phyloP scores from a whole-genome alignment of 2,329 filamentous ascomycete species.

The Fusarium coffeatum region DNA sequence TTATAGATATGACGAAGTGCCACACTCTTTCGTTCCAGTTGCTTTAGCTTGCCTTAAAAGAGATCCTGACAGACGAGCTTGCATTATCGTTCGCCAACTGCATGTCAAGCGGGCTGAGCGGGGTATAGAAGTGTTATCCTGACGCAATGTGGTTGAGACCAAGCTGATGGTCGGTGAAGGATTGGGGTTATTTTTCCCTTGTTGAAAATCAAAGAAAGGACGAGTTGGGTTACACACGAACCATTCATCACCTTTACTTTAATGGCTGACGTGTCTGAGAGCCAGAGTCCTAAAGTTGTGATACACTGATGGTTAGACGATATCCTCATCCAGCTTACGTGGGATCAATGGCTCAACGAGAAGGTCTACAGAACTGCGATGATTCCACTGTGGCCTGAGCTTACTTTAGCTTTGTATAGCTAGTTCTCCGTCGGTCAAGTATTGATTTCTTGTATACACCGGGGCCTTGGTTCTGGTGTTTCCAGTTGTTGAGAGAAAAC shows the following conservation, averaged over 20 bases:
- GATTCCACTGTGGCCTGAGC: not conserved
- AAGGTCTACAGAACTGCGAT: not conserved
- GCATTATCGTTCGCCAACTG: constrained; percentile 25
- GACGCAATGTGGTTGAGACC: constrained; percentile 28
- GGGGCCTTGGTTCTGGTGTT: constrained; percentile 18
- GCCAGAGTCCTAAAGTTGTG: constrained; percentile 12
- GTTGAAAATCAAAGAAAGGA: not conserved
- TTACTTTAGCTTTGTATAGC: constrained; percentile 19
- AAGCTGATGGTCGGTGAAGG: constrained; percentile 25
- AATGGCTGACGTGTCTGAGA: constrained; percentile 20
- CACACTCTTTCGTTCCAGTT: constrained; percentile 35
- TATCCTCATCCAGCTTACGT: constrained; percentile 29
- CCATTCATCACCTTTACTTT: not conserved
- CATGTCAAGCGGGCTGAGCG: constrained; percentile 29
- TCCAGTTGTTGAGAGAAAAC: constrained; percentile 6
- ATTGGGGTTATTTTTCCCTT: constrained; percentile 3
- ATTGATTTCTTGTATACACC: not conserved
- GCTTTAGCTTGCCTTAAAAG: constrained; percentile 16
- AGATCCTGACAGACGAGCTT: not conserved
- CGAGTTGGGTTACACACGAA: constrained; percentile 1
- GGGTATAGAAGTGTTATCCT: constrained; percentile 21
- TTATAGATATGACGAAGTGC: constrained; percentile 18
- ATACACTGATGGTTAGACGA: constrained; percentile 12
- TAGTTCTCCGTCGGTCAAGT: constrained; percentile 6
- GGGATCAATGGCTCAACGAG: constrained; percentile 2